Evolutionary conservation across 2,329 filamentous ascomycete species (phyloP).

Genomic region (Fusarium staphyleae): DNA sequence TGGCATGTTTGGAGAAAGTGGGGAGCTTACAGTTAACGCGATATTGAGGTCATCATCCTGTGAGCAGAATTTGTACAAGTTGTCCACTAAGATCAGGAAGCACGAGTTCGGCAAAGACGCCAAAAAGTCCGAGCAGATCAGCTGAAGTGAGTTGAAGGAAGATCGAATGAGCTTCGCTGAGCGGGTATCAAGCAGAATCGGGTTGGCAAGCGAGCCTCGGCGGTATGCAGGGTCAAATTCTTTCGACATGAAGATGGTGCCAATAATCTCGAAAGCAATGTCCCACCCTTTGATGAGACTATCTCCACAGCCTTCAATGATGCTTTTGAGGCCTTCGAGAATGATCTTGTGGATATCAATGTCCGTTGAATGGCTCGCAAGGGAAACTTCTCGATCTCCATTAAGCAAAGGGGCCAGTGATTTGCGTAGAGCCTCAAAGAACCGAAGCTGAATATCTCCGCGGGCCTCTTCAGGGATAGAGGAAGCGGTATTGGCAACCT

Average conservation of each 20-base stretch:
- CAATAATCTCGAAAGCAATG: constrained; percentile 83
- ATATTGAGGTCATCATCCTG: constrained; percentile 95
- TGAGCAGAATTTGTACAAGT: constrained; percentile 85
- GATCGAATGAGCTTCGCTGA: constrained; percentile 82
- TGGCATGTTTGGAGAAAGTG: background rate
- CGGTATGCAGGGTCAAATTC: constrained; percentile 45
- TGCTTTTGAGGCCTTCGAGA: constrained; percentile 79
- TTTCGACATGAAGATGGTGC: constrained; percentile 73
- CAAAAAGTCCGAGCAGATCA: constrained; percentile 95
- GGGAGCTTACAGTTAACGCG: constrained; percentile 75
- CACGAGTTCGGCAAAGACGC: constrained; percentile 73
- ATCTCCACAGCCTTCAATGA: constrained; percentile 90
- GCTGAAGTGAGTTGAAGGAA: constrained; percentile 86
- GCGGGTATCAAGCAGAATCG: constrained; percentile 55
- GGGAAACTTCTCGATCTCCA: constrained; percentile 59
- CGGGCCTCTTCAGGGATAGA: constrained; percentile 58
- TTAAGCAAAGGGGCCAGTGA: constrained; percentile 64
- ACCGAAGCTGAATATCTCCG: constrained; percentile 72
- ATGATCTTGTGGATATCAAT: constrained; percentile 81
- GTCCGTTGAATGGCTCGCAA: constrained; percentile 69
- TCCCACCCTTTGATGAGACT: constrained; percentile 84
- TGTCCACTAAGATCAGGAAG: constrained; percentile 81
- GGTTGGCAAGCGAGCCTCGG: constrained; percentile 42
- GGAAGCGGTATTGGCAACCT: constrained; percentile 64
- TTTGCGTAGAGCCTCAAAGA: constrained; percentile 70